Evolutionary conservation across 768 basidiomycete species (phyloP).

Genomic region (Boletus rex-veris): DNA sequence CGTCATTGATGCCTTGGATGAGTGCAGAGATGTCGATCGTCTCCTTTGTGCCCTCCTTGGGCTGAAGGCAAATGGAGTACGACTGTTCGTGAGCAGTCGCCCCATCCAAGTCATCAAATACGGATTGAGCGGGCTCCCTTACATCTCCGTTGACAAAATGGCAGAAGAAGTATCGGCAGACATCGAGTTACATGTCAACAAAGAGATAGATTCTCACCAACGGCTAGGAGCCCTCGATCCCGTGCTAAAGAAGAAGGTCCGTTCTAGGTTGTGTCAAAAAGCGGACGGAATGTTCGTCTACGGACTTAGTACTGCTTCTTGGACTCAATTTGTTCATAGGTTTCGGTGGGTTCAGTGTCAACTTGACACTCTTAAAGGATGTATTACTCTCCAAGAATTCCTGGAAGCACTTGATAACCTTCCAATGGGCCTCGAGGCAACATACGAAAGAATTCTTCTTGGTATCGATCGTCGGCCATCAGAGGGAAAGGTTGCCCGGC

Average conservation of each 20-base stretch:
- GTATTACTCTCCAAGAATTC: not conserved
- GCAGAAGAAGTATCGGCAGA: not conserved
- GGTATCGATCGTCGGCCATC: not conserved
- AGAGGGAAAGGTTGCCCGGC: not conserved
- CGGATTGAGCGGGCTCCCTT: not conserved
- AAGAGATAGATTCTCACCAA: slow-evolving; percentile 8
- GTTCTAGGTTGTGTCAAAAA: not conserved
- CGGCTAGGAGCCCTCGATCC: slow-evolving; percentile 4
- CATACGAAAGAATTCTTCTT: slow-evolving; percentile 8
- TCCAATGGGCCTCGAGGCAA: slow-evolving; percentile 2
- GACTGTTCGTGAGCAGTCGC: slow-evolving; percentile 17
- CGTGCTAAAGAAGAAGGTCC: slow-evolving; percentile 10
- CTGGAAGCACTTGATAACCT: slow-evolving; percentile 3
- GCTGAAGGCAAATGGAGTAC: slow-evolving; percentile 1
- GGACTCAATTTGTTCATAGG: not conserved
- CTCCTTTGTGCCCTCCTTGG: slow-evolving; percentile 10
- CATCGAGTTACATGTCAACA: slow-evolving; percentile 13
- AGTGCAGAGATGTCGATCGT: slow-evolving; percentile 8
- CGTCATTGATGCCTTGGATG: slow-evolving; percentile 21
- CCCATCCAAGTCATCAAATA: slow-evolving; percentile 9
- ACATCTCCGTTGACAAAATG: slow-evolving; percentile 12
- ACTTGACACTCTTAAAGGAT: slow-evolving; percentile 5
- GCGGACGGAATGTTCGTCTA: slow-evolving; percentile 20
- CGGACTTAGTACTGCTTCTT: not conserved
- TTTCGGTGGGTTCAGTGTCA: slow-evolving; percentile 21